Evolutionary conservation across 495 filamentous ascomycete genomes (phyloP).

Genomic region (Lophiotrema nucula): DNA sequence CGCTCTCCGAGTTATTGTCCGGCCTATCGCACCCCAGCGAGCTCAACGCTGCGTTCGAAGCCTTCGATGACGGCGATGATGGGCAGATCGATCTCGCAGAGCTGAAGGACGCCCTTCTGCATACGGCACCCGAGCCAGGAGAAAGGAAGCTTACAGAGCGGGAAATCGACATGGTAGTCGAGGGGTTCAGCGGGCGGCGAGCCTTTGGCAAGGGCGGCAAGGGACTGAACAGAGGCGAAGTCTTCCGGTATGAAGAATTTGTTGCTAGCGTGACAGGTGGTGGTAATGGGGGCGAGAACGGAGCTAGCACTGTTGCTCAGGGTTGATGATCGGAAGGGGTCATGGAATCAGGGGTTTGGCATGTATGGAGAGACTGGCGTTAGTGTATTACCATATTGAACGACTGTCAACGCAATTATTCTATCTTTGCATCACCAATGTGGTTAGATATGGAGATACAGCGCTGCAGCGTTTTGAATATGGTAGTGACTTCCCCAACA

Average conservation of each 20-base stretch:
- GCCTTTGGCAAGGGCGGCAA: slow-evolving; percentile 61
- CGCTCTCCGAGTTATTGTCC: slow-evolving; percentile 68
- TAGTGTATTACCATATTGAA: too few species aligned
- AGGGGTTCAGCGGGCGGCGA: slow-evolving; percentile 76
- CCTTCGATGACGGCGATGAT: slow-evolving; percentile 93
- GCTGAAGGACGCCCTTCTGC: slow-evolving; percentile 75
- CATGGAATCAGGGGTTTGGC: too few species aligned
- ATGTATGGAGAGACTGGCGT: too few species aligned
- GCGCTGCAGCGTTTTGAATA: too few species aligned
- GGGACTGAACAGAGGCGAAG: slow-evolving; percentile 56
- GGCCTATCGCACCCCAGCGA: slow-evolving; percentile 72
- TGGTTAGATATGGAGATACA: too few species aligned
- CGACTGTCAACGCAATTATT: too few species aligned
- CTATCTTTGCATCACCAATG: too few species aligned
- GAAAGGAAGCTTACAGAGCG: slow-evolving; percentile 63
- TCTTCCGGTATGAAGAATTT: slow-evolving; percentile 78
- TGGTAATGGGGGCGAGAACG: slow-evolving; percentile 16
- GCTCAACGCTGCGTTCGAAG: slow-evolving; percentile 80
- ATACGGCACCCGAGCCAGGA: slow-evolving; percentile 74
- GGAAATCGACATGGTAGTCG: slow-evolving; percentile 81
- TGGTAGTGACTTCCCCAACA: too few species aligned
- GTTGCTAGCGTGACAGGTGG: slow-evolving; percentile 47
- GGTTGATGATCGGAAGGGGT: too few species aligned
- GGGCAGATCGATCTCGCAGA: slow-evolving; percentile 85
- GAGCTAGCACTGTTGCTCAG: too few species aligned